Base-by-base conservation (phyloP, 208 protist species). In the Acanthamoeba sp. region DNA sequence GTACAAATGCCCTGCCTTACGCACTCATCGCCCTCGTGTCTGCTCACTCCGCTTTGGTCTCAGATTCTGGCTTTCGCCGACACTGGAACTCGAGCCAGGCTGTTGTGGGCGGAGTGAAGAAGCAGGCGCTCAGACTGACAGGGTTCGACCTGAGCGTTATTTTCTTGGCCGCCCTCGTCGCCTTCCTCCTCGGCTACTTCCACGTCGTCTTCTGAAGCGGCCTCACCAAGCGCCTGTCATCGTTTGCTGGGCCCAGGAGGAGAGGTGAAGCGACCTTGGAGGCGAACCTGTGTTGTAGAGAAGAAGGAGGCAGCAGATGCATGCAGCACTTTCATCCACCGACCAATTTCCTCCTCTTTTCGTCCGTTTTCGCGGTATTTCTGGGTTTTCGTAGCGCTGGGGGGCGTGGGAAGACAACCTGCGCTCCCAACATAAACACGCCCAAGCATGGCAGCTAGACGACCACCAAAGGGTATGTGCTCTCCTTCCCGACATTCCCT, bases 111-210 rank as follows among this genome's bases (percentile, higher is more conserved):
- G 45, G 78, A 16, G 78, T 87, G 42, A 87, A 59, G 48, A 87
- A 52, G 78, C 78, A 87, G 22, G 78, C 78, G 9, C 22, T 87
- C 45, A 59, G 45, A 9, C 42, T 87, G 45, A 50, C 78, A 40
- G 48, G 78, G 3, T 59, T 87, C 24, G 45, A 87, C 24, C 29
- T 87, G 29, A 38, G 38, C 78, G 45, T 87, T 29, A 59, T 87
- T 45, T 52, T 87, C 32, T 5, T 87, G 78, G 45, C 45, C 29
- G 42, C 45, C 42, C 24, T 87, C 4, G 29, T 87, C 1, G 78
- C 78, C 38, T 87, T 59, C 48, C 42, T 87, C 5, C 7, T 87
- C n/a, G 78, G 78, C 38, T 87, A 87, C 78, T 59, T 87, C 78
- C 45, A 50, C 42, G 1, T 87, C 78, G 45, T 87, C 27, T 38